A percentile compares a stretch with the other conserved stretches of the same genome.
Conservation (phyloP, 1,284 basidiomycete genomes). For the Ceratobasidium sp. region DNA sequence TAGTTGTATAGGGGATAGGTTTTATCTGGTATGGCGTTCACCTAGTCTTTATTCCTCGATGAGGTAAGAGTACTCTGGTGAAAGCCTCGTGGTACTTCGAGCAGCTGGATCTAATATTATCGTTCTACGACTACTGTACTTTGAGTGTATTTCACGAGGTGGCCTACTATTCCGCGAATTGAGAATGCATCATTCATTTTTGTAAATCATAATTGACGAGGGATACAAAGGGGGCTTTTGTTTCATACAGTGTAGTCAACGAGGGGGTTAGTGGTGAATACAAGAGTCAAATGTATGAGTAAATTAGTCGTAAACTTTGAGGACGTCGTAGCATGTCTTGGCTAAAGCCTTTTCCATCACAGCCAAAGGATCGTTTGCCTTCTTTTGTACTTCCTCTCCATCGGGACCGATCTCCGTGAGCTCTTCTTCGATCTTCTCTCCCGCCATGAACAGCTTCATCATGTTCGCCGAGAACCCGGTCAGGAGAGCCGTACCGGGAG, state of each 20-base stretch:
- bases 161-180: background rate
- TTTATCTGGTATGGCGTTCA: too few species aligned
- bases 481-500: conserved; percentile 73
- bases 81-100: too few species aligned
- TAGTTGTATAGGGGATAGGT: too few species aligned
- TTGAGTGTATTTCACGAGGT: too few species aligned
- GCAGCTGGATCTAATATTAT: too few species aligned
- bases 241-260: background rate
- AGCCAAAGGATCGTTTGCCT: conserved; percentile 47
- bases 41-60: too few species aligned
- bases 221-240: conserved; percentile 17
- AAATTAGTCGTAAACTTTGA: conserved; percentile 55
- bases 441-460: conserved; percentile 79
- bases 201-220: background rate
- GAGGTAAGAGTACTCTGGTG: too few species aligned
- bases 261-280: background rate
- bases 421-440: conserved; percentile 56
- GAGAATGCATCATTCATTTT: background rate
- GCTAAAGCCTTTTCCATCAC: conserved; percentile 70
- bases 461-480: conserved; percentile 76
- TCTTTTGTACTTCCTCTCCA: conserved; percentile 57
- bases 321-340: conserved; percentile 63
- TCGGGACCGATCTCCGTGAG: conserved; percentile 55
- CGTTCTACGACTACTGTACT: too few species aligned
- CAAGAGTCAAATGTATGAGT: background rate